These are phyloP conservation scores for Vaucheria bursata DNA, from an alignment of 352 stramenopile species.

Conservation along the genomic window DNA sequence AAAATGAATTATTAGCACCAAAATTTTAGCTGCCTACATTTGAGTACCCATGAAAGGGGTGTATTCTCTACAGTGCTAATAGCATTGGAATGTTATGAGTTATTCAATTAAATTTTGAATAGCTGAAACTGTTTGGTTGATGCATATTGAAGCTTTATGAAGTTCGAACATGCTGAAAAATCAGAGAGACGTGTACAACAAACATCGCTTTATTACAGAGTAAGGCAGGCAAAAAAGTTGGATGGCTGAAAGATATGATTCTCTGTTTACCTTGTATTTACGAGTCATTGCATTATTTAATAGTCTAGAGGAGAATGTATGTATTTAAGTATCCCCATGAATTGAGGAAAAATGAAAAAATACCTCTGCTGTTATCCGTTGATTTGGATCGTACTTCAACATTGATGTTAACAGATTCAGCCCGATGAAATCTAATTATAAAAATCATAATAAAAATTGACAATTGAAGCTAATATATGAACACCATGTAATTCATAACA, in stretches of 20 bases:
- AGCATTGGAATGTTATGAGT: too few relatives aligned
- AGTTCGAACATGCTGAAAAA: too few relatives aligned
- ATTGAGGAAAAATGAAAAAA: too few relatives aligned
- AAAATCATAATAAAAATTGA: background rate
- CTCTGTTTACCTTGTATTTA: background rate
- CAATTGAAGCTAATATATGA: too few relatives aligned
- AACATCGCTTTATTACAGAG: background rate
- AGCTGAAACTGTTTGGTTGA: too few relatives aligned
- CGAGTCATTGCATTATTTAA: background rate
- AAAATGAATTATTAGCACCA: too few relatives aligned
- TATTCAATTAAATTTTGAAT: too few relatives aligned
- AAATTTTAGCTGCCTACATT: too few relatives aligned
- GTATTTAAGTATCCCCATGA: background rate
- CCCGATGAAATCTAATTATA: conserved; percentile 12
- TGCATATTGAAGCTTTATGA: too few relatives aligned
- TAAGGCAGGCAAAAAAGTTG: background rate
- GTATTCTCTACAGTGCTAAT: too few relatives aligned
- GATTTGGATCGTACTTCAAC: conserved; percentile 40
- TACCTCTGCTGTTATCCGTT: conserved; percentile 26
- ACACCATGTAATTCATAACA: too few relatives aligned
- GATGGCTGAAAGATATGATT: background rate
- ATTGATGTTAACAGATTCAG: conserved; percentile 35
- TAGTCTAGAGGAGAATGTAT: background rate
- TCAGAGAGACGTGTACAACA: background rate
- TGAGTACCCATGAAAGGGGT: too few relatives aligned